A percentile compares a stretch with the other conserved stretches of the same genome.
Conservation (phyloP, 139 green algal genomes). For the Chlamydomonas sphaeroides region DNA sequence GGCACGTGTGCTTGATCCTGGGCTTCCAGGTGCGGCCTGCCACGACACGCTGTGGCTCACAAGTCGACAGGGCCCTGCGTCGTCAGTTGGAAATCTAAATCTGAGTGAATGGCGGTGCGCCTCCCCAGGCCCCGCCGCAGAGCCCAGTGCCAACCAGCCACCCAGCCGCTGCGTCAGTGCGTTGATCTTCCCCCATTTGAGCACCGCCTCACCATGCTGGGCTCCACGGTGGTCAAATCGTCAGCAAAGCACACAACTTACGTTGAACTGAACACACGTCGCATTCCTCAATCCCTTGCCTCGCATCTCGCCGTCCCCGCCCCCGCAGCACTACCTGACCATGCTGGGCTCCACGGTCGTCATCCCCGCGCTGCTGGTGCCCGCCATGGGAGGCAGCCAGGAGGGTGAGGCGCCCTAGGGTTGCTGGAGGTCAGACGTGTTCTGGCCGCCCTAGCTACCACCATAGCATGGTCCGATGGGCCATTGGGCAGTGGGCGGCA, state of each 20-base stretch:
- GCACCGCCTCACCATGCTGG: too few species aligned
- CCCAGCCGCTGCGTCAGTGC: too few species aligned
- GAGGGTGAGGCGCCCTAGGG: conserved; percentile 31
- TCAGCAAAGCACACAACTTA: too few species aligned
- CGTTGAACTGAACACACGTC: too few species aligned
- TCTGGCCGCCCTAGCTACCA: too few species aligned
- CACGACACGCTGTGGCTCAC: not conserved
- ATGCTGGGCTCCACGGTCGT: conserved; percentile 74
- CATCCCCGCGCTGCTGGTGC: conserved; percentile 69
- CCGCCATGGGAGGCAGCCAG: conserved; percentile 62
- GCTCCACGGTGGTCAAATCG: too few species aligned
- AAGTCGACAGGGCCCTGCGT: not conserved
- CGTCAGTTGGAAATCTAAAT: not conserved
- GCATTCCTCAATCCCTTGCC: not conserved
- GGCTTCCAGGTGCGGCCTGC: conserved; percentile 52
- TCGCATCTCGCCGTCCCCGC: not conserved
- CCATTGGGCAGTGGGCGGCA: too few species aligned
- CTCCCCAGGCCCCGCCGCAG: too few species aligned
- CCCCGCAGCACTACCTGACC: conserved; percentile 68
- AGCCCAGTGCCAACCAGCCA: not conserved
- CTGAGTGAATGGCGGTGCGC: too few species aligned
- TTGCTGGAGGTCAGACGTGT: too few species aligned
- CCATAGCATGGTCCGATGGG: too few species aligned
- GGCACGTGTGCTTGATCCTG: conserved; percentile 53
- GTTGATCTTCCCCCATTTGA: too few species aligned